Base-by-base conservation (phyloP, 2,329 filamentous ascomycete species). In the Ceratocystis albifundus region DNA sequence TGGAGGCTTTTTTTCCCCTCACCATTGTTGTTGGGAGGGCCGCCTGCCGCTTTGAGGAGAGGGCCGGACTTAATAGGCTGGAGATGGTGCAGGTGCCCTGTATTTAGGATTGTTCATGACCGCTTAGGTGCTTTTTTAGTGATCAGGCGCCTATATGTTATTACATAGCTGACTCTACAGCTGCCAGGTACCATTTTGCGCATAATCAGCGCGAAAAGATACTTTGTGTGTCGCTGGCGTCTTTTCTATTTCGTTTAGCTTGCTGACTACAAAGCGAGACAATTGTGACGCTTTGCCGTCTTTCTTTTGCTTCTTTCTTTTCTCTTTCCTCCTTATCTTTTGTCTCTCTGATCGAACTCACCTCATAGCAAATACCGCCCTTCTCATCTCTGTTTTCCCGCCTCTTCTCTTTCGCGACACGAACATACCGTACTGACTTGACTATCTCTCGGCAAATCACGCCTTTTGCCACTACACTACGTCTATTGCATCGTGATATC, bases 181-280 rank as follows among this genome's bases (percentile, higher is more conserved):
- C 20, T 10, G 25, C 4, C 22, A 53, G 17, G 48, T 53, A 28
- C 48, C 48, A 4, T 15, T 53, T 25, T 53, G 48, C 36, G 15
- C 25, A 15, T 22, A 10, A 22, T 15, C 22, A 53, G 48, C 48
- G 22, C 48, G 15, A 10, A 53, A 53, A 53, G 25, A 25, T 28
- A 28, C 48, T 25, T 53, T 8, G 20, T 10, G 48, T 8, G 20
- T 10, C 20, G 20, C 3, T 53, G 20, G 48, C 48, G 48, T 5
- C 48, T 41, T 41, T 41, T 41, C 15, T 12, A 0, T 41, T 41
- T 41, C 15, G 8, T 36, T 10, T 50, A n/a, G 48, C n/a, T 59
- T 36, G 55, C 55, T 59, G 55, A 59, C 55, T 59, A 59, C 55
- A 59, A 59, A 30, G 15, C 30, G 55, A 30, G 28, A 59, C 55